Evolutionary conservation across 2,329 filamentous ascomycete species (phyloP).

Genomic region (Aspergillus ustus): DNA sequence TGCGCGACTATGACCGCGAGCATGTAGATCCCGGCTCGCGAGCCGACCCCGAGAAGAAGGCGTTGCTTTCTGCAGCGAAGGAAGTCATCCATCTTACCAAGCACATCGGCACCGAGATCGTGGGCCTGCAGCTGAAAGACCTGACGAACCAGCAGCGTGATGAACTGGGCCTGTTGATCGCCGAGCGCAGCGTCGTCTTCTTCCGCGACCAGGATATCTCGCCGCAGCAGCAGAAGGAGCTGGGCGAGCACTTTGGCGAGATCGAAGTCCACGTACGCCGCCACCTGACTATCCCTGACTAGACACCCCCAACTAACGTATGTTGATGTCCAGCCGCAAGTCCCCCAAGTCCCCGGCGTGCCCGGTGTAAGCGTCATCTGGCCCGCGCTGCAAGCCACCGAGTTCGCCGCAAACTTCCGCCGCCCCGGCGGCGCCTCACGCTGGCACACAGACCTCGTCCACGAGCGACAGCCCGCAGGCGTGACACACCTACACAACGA

Average conservation of each 20-base stretch:
- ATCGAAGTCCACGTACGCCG: constrained; percentile 69
- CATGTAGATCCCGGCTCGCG: constrained; percentile 66
- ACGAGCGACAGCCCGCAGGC: constrained; percentile 71
- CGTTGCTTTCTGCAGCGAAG: constrained; percentile 60
- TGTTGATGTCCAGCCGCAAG: constrained; percentile 62
- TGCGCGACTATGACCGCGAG: constrained; percentile 61
- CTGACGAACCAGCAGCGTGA: constrained; percentile 63
- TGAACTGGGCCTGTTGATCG: constrained; percentile 66
- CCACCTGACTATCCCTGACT: not conserved
- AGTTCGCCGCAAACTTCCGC: constrained; percentile 65
- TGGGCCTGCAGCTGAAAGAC: constrained; percentile 66
- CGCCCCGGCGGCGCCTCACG: constrained; percentile 68
- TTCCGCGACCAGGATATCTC: constrained; percentile 66
- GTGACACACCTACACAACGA: constrained; percentile 74
- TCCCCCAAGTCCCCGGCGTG: constrained; percentile 70
- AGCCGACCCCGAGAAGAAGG: constrained; percentile 68
- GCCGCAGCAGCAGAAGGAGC: constrained; percentile 65
- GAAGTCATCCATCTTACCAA: constrained; percentile 66
- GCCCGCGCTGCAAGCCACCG: constrained; percentile 69
- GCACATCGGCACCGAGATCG: constrained; percentile 68
- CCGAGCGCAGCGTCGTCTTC: constrained; percentile 69
- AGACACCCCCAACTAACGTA: not conserved
- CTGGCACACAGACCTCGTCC: constrained; percentile 74
- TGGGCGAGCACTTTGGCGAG: constrained; percentile 68
- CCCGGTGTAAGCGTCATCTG: constrained; percentile 70